These are phyloP conservation scores for Paxillus involutus DNA, from an alignment of 768 basidiomycete genomes.

Conservation along the genomic window DNA sequence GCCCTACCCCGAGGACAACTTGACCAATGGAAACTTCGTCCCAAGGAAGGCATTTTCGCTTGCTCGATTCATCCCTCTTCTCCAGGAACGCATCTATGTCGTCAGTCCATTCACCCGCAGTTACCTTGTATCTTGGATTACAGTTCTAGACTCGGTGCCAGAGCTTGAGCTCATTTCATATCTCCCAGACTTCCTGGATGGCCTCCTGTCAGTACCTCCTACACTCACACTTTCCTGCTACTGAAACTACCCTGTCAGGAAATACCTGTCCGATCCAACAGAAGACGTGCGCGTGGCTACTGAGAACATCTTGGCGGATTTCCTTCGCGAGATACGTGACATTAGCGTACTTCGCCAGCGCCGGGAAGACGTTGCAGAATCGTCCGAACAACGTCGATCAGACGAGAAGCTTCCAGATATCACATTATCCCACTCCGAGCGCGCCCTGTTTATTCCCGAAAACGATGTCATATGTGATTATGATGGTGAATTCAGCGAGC, in stretches of 20 bases:
- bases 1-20: conserved; percentile 53
- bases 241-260: conserved; percentile 44
- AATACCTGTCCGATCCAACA: conserved; percentile 93
- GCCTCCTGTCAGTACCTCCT: conserved; percentile 67
- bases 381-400: conserved; percentile 37
- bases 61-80: conserved; percentile 89
- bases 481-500: conserved; percentile 45
- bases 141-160: conserved; percentile 92
- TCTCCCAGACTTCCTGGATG: conserved; percentile 93
- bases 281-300: conserved; percentile 92
- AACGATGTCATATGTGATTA: conserved; percentile 38
- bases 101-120: conserved; percentile 93
- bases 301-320: conserved; percentile 84
- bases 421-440: conserved; percentile 56
- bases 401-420: conserved; percentile 61
- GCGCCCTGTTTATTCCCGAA: conserved; percentile 53
- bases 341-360: conserved; percentile 74
- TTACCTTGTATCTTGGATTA: conserved; percentile 97
- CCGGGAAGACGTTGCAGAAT: conserved; percentile 52
- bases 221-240: conserved; percentile 1
- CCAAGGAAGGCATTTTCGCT: conserved; percentile 87
- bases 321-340: conserved; percentile 87
- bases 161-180: conserved; percentile 94
- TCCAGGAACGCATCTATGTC: conserved; percentile 92
- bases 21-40: conserved; percentile 25